Base-by-base conservation (phyloP, 257 asterid species). In the Nicotiana knightiana region DNA sequence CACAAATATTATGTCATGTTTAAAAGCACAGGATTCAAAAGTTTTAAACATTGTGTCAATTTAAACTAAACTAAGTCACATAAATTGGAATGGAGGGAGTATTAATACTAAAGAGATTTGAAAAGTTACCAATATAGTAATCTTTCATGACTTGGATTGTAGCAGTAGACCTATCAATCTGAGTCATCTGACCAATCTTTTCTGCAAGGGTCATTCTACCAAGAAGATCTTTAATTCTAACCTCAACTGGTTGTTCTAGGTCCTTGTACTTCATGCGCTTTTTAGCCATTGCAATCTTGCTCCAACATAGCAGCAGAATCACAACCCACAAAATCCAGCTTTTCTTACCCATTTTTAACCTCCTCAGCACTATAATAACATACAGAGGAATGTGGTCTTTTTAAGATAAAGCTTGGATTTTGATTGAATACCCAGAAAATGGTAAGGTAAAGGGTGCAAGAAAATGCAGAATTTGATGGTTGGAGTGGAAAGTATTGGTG, bases 141-240 rank as follows among this genome's bases (percentile, higher is more conserved):
- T 90, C 79, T 85, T 84, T 93, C 94, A 94, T 84, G 80, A 93
- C 83, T 76, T 86, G 88, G 79, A 92, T 86, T 16, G 94, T 87
- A 43, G 97, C 98, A 77, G 87, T 88, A 78, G 82, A 77, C 63
- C 97, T 89, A 62, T 94, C 98, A 88, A 94, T 92, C 93, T 94
- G 98, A 86, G 89, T 89, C 98, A 94, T 94, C 88, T 94, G 98
- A 8, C 97, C 98, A 86, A 94, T 90, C 87, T 93, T 94, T 64
- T 93, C 97, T 85, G 89, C 91, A 46, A 94, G 83, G 67, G 83
- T 91, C 98, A 94, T 94, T 80, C 93, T 83, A 33, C 87, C 86
- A 70, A 94, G 76, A 82, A 93, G 93, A 89, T 94, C 98, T 78
- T 93, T 73, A 15, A 88, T 92, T 67, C 97, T 87, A 82, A 54